These are phyloP conservation scores for Cudoniella acicularis DNA, from an alignment of 495 filamentous ascomycete species.

Conservation along the genomic window DNA sequence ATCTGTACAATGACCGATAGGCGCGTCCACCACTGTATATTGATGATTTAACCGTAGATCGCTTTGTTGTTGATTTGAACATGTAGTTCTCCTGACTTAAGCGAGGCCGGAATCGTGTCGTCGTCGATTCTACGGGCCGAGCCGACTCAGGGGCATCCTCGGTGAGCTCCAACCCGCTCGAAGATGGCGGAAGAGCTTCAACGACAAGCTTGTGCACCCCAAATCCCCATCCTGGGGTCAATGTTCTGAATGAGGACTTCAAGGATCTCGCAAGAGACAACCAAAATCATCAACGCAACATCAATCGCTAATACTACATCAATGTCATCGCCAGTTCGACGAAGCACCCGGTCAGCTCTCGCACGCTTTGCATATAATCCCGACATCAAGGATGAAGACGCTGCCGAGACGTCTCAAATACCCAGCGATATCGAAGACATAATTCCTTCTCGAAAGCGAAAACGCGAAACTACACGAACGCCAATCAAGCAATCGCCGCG, in stretches of 20 bases:
- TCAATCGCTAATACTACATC: slow-evolving; percentile 38
- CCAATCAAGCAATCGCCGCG: slow-evolving; percentile 23
- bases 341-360: slow-evolving; percentile 42
- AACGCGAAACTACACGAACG: slow-evolving; percentile 25
- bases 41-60: not conserved
- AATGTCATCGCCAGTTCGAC: slow-evolving; percentile 30
- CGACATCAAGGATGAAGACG: slow-evolving; percentile 22
- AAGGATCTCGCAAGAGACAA: slow-evolving; percentile 54
- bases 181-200: not conserved
- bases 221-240: not conserved
- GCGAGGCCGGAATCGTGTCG: not conserved
- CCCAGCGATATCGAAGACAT: slow-evolving; percentile 15
- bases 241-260: slow-evolving; percentile 56
- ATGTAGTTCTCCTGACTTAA: not conserved
- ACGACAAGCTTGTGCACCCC: not conserved
- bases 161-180: not conserved
- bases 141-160: not conserved
- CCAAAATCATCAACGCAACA: slow-evolving; percentile 46
- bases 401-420: slow-evolving; percentile 27
- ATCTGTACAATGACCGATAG: not conserved
- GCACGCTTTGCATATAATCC: slow-evolving; percentile 39
- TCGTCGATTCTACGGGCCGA: slow-evolving; percentile 9
- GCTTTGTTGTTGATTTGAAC: too few species aligned
- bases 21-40: not conserved
- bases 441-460: slow-evolving; percentile 21